These are phyloP conservation scores for Hygrocybe coccinea DNA, from an alignment of 768 basidiomycete species.

Conservation along the genomic window DNA sequence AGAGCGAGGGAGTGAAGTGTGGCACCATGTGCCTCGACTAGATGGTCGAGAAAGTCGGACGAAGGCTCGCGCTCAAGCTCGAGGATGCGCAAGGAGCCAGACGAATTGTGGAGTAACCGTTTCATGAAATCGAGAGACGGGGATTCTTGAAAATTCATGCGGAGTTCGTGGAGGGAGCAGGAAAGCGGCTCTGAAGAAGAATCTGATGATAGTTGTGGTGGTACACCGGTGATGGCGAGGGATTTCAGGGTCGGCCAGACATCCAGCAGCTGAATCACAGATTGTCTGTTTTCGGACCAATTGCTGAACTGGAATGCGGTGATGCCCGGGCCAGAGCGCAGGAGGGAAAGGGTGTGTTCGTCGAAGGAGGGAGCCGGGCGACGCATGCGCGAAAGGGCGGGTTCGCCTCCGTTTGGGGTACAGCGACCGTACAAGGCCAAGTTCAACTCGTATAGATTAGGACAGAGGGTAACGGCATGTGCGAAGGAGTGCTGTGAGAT, in stretches of 20 bases:
- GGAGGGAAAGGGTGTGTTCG: slow-evolving; percentile 44
- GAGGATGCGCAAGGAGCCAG: slow-evolving; percentile 44
- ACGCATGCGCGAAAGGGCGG: slow-evolving; percentile 43
- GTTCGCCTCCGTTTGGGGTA: slow-evolving; percentile 47
- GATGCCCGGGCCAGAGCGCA: slow-evolving; percentile 52
- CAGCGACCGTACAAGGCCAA: slow-evolving; percentile 58
- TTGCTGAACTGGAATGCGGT: slow-evolving; percentile 59
- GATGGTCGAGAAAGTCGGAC: slow-evolving; percentile 47
- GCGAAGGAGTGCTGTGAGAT: slow-evolving; percentile 56
- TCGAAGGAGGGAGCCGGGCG: slow-evolving; percentile 53
- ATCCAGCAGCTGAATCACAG: slow-evolving; percentile 57
- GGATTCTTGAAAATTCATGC: slow-evolving; percentile 61
- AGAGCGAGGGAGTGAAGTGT: slow-evolving; percentile 52
- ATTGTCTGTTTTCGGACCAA: slow-evolving; percentile 60
- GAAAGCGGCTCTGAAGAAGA: slow-evolving; percentile 42
- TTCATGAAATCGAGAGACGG: slow-evolving; percentile 59
- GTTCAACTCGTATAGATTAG: slow-evolving; percentile 51
- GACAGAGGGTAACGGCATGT: slow-evolving; percentile 52
- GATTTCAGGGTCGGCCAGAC: slow-evolving; percentile 56
- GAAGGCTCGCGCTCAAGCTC: slow-evolving; percentile 61
- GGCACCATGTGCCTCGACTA: slow-evolving; percentile 46
- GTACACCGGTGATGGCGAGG: slow-evolving; percentile 56
- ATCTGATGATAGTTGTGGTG: slow-evolving; percentile 46
- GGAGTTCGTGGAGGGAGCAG: slow-evolving; percentile 47
- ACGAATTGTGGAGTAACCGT: slow-evolving; percentile 64